Percentiles rank a stretch among this genome's conserved stretches.
Conservation (phyloP, 169 alveolate species). For the Cryptosporidium andersoni region DNA sequence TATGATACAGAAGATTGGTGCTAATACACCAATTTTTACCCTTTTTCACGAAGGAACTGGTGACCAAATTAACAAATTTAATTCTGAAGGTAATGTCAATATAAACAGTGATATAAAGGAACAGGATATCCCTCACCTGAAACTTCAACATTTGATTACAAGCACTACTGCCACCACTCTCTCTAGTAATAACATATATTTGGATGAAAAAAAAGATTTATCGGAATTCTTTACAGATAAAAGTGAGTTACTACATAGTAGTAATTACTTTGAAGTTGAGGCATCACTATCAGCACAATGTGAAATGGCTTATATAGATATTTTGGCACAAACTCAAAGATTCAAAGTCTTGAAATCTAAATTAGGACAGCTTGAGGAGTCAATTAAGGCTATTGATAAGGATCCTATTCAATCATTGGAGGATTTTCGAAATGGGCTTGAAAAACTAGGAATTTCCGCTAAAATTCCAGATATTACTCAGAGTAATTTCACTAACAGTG, state of each 20-base stretch:
- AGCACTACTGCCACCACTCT: constrained; percentile 44
- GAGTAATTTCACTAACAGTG: background rate
- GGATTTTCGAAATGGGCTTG: background rate
- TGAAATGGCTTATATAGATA: constrained; percentile 66
- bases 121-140: background rate
- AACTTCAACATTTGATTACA: constrained; percentile 19
- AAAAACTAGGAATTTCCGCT: constrained; percentile 14
- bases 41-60: background rate
- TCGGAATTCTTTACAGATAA: background rate
- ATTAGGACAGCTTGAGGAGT: constrained; percentile 21
- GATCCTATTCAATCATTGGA: constrained; percentile 20
- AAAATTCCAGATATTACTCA: background rate
- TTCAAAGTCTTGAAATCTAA: constrained; percentile 7
- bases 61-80: background rate
- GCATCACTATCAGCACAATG: constrained; percentile 68
- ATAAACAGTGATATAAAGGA: background rate
- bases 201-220: background rate
- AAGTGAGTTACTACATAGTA: background rate
- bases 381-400: constrained; percentile 17
- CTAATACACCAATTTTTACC: background rate
- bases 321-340: constrained; percentile 47
- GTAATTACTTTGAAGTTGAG: constrained; percentile 8
- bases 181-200: constrained; percentile 23
- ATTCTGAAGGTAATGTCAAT: background rate
- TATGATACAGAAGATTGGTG: constrained; percentile 37